Percentiles rank a stretch among this genome's conserved stretches.
Conservation (phyloP, 805 yeast genomes). For the Starmerella etchellsii region DNA sequence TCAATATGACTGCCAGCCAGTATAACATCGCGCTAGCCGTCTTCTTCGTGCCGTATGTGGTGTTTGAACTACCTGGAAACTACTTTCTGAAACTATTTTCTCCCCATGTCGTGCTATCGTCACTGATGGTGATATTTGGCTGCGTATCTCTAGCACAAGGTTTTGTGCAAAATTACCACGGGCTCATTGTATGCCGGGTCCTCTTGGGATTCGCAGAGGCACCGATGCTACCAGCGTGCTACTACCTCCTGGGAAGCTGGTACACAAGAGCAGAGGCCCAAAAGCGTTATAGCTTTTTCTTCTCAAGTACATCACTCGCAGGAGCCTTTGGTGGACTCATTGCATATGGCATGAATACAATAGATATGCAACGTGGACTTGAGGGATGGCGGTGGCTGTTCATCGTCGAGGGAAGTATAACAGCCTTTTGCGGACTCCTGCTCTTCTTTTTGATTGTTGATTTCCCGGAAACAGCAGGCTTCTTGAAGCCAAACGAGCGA, state of each 20-base stretch:
- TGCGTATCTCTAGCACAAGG: conserved; percentile 53
- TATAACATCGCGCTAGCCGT: conserved; percentile 54
- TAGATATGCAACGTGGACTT: conserved; percentile 32
- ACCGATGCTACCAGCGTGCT: conserved; percentile 63
- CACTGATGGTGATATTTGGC: conserved; percentile 49
- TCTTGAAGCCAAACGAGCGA: conserved; percentile 39
- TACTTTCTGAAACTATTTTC: conserved; percentile 42
- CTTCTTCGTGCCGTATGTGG: conserved; percentile 57
- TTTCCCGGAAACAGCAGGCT: conserved; percentile 56
- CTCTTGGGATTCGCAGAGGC: conserved; percentile 57
- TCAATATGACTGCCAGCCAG: conserved; percentile 44
- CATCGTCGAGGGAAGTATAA: conserved; percentile 37
- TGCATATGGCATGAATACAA: conserved; percentile 48
- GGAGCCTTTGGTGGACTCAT: conserved; percentile 69
- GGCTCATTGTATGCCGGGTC: conserved; percentile 48
- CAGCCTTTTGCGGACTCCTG: conserved; percentile 25
- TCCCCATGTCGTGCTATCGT: conserved; percentile 54
- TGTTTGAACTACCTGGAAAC: conserved; percentile 56
- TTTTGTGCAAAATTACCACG: conserved; percentile 43
- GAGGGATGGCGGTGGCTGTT: conserved; percentile 45
- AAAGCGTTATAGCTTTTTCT: conserved; percentile 54
- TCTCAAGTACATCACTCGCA: conserved; percentile 57
- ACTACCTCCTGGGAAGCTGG: conserved; percentile 54
- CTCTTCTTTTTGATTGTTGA: conserved; percentile 44
- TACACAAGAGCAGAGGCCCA: conserved; percentile 55